Percentiles rank a stretch among this genome's conserved stretches.
Conservation (phyloP, 2,329 filamentous ascomycete genomes). For the Penicillium sp. region DNA sequence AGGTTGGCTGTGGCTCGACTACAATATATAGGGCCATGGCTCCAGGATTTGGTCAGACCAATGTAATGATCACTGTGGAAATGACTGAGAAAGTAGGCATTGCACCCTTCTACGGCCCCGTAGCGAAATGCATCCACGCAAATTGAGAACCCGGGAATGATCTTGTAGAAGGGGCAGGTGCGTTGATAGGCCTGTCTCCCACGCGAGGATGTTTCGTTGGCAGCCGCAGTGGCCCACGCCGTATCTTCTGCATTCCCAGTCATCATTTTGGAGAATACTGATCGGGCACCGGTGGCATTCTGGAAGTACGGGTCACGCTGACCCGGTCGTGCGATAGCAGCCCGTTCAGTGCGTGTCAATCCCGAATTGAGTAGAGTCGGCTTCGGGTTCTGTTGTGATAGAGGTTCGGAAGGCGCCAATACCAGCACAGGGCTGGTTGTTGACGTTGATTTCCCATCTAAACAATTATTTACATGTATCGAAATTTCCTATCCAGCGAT, state of each 20-base stretch:
- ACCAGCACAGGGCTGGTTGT: slow-evolving; percentile 23
- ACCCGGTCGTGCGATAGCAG: slow-evolving; percentile 70
- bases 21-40: slow-evolving; percentile 93
- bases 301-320: slow-evolving; percentile 75
- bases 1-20: slow-evolving; percentile 89
- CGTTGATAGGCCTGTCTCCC: slow-evolving; percentile 84
- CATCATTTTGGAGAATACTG: slow-evolving; percentile 93
- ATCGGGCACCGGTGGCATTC: slow-evolving; percentile 46
- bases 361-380: slow-evolving; percentile 13
- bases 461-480: slow-evolving; percentile 85
- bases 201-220: slow-evolving; percentile 70
- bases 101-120: slow-evolving; percentile 85
- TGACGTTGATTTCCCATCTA: slow-evolving; percentile 77
- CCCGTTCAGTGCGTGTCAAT: slow-evolving; percentile 62
- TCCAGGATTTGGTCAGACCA: slow-evolving; percentile 82
- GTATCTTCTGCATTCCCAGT: slow-evolving; percentile 82
- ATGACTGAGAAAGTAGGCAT: slow-evolving; percentile 94
- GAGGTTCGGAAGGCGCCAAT: neutral
- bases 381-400: slow-evolving; percentile 10
- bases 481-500: slow-evolving; percentile 61
- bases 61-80: slow-evolving; percentile 98
- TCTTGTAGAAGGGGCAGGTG: slow-evolving; percentile 98
- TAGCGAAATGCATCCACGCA: slow-evolving; percentile 96
- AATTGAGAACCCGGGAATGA: slow-evolving; percentile 86
- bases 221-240: slow-evolving; percentile 85